Conservation (phyloP, 2,329 filamentous ascomycete species). For the Colletotrichum filicis region DNA sequence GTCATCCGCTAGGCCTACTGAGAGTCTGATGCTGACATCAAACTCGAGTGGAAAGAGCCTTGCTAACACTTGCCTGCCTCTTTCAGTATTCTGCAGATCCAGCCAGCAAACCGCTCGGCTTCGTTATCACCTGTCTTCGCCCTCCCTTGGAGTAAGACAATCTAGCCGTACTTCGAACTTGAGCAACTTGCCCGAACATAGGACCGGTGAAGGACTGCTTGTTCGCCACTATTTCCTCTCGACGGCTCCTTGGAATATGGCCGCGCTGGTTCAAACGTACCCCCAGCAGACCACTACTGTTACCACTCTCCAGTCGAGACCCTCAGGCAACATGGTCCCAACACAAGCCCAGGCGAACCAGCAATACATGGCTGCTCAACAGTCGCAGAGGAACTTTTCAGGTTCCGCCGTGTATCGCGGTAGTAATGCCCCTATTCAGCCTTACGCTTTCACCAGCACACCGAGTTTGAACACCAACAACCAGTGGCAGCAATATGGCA, state of each 20-base stretch:
- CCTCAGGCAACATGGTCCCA: constrained; percentile 70
- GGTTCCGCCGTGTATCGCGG: constrained; percentile 65
- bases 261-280: constrained; percentile 85
- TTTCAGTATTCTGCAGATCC: constrained; percentile 7
- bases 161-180: not conserved
- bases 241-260: constrained; percentile 67
- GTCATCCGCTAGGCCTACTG: not conserved
- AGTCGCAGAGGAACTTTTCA: constrained; percentile 58
- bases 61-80: constrained; percentile 15
- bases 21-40: not conserved
- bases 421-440: constrained; percentile 72
- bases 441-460: constrained; percentile 81
- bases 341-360: constrained; percentile 61
- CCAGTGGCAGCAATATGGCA: constrained; percentile 62
- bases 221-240: constrained; percentile 8
- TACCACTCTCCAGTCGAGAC: constrained; percentile 80
- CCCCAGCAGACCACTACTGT: constrained; percentile 79
- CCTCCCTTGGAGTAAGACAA: not conserved
- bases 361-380: constrained; percentile 60
- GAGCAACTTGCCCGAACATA: not conserved
- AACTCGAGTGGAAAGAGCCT: not conserved
- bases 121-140: not conserved
- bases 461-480: constrained; percentile 69
- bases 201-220: constrained; percentile 14
- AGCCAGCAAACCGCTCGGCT: not conserved